These are phyloP conservation scores for Rhodotorula graminis DNA, from an alignment of 768 basidiomycete species.

Conservation along the genomic window DNA sequence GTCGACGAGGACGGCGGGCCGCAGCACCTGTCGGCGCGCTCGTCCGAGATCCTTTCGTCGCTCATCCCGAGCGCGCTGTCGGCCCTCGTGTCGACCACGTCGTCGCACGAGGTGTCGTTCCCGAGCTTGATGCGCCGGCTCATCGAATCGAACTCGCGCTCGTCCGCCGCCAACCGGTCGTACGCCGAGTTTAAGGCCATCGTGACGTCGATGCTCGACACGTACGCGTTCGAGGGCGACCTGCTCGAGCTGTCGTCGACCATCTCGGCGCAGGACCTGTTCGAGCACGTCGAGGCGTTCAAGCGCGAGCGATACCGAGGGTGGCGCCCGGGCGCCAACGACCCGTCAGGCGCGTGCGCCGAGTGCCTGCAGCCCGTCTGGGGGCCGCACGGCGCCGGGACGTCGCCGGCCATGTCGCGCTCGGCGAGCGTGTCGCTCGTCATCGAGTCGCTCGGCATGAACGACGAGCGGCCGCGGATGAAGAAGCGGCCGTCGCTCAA, in stretches of 20 bases:
- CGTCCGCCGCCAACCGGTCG: slow-evolving; percentile 55
- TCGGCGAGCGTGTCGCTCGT: slow-evolving; percentile 29
- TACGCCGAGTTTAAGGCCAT: slow-evolving; percentile 90
- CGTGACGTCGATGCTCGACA: slow-evolving; percentile 89
- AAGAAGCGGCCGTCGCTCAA: slow-evolving; percentile 37
- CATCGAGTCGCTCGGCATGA: slow-evolving; percentile 33
- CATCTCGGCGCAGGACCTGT: slow-evolving; percentile 74
- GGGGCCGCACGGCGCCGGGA: slow-evolving; percentile 19
- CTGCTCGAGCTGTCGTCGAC: slow-evolving; percentile 78
- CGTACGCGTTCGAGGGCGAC: slow-evolving; percentile 86
- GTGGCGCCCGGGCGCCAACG: slow-evolving; percentile 44
- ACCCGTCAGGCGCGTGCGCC: slow-evolving; percentile 21
- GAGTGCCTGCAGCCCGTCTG: slow-evolving; percentile 40
- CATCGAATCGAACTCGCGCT: slow-evolving; percentile 62
- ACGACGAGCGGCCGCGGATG: slow-evolving; percentile 23
- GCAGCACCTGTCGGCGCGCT: slow-evolving; percentile 43
- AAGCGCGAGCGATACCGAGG: slow-evolving; percentile 43
- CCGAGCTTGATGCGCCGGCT: slow-evolving; percentile 87
- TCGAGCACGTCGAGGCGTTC: slow-evolving; percentile 62
- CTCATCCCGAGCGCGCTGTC: slow-evolving; percentile 80
- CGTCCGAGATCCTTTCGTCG: slow-evolving; percentile 59
- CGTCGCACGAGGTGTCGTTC: slow-evolving; percentile 75
- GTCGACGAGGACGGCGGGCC: slow-evolving; percentile 37
- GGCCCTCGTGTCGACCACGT: slow-evolving; percentile 75
- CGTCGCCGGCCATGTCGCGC: slow-evolving; percentile 32